phyloP scores from a whole-genome alignment of 2,329 filamentous ascomycete species.

The Aspergillus jensenii region DNA sequence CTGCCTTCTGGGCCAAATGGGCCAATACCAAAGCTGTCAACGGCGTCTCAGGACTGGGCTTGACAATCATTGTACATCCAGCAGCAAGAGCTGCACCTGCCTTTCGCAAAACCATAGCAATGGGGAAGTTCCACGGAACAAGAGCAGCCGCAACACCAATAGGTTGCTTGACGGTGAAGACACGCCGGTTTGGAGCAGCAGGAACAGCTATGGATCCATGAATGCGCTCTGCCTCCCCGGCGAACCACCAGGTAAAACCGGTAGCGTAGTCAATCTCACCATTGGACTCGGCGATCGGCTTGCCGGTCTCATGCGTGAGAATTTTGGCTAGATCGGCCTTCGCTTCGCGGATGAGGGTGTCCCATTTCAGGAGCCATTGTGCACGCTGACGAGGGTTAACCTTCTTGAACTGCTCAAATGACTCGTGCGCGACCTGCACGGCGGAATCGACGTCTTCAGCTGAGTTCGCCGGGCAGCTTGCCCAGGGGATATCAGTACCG shows the following conservation, averaged over 20 bases:
- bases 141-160: constrained; percentile 67
- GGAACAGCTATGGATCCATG: constrained; percentile 61
- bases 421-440: constrained; percentile 59
- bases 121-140: constrained; percentile 72
- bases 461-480: constrained; percentile 50
- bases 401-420: constrained; percentile 61
- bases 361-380: constrained; percentile 65
- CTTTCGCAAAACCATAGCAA: constrained; percentile 68
- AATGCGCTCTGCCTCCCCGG: constrained; percentile 62
- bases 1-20: constrained; percentile 53
- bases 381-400: constrained; percentile 61
- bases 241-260: constrained; percentile 59
- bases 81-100: constrained; percentile 67
- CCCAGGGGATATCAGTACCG: constrained; percentile 52
- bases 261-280: constrained; percentile 58
- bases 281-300: constrained; percentile 55
- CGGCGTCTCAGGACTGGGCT: constrained; percentile 69
- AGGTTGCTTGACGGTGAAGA: constrained; percentile 73
- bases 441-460: constrained; percentile 62
- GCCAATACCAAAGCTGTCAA: constrained; percentile 57
- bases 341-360: constrained; percentile 62
- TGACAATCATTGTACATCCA: constrained; percentile 72
- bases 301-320: constrained; percentile 62
- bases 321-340: constrained; percentile 63
- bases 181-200: constrained; percentile 61